Evolutionary conservation across 169 alveolate genomes (phyloP), one percentile per base, ranked within the genome.

Genomic region (Prorocentrum cordatum): DNA sequence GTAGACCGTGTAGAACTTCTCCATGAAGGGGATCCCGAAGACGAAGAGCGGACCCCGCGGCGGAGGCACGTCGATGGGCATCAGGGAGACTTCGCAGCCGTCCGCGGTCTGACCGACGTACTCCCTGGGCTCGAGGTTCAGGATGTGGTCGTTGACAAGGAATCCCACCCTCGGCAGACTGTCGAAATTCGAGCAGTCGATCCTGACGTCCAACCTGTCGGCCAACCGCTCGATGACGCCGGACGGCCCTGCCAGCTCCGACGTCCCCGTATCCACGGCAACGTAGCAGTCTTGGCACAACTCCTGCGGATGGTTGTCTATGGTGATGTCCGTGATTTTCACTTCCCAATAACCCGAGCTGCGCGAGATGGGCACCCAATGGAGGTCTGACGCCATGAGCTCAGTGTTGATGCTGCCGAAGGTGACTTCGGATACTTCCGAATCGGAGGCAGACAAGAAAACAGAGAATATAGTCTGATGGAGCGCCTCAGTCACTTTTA

Each of bases 21-120:
- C 45, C 77, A 94, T 92, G 73, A 94, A 94, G 35, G 93, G 84
- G 59, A 93, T 91, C 42, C 95, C 95, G 29, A 94, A 93, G 54
- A 94, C 95, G 84, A 94, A 94, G 32, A 94, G 93, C 35, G 95
- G 95, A 26, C 95, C 95, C 7, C 94, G 86, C 39, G 95, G 95
- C 27, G 95, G 91, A 35, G 95, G 95, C 38, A 94, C 92, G 91
- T 94, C 95, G 93, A 83, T 61, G 27, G 50, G 22, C 33, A 35
- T 33, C 35, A 71, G 62, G n/a, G 36, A 7, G 26, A 42, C 58
- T 27, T 4, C 22, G 62, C 61, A 2, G 31, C 50, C 3, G 26
- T 22, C 75, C 16, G 5, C 27, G 20, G 50, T 7, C 27, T 31
- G 42, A 12, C 6, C 42, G 20, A 64, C 75, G 75, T 64, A 64